Base-by-base conservation (phyloP, 2,329 filamentous ascomycete genomes). In the Beauveria sp. region DNA sequence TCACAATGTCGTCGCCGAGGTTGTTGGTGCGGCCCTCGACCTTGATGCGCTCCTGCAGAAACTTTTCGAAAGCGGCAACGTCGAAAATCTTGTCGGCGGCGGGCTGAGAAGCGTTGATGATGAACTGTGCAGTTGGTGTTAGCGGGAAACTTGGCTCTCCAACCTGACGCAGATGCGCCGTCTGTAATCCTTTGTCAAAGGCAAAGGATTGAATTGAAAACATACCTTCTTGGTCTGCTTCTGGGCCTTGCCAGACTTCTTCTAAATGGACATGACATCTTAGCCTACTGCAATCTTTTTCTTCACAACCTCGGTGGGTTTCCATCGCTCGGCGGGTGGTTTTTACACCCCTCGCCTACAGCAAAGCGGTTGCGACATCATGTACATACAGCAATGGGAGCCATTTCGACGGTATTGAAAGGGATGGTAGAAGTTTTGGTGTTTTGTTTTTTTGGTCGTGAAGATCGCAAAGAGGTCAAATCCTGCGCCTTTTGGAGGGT, bases 41-140 rank as follows among this genome's bases (percentile, higher is more conserved):
- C 91, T 99, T 99, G 88, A 99, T 96, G 83, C 90, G 92, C 82
- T 97, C 94, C 86, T 97, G 92, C 67, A 99, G 90, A 90, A 99
- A 99, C 88, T 97, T 97, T 84, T 97, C 92, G 79, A 99, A 99
- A 71, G 92, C 92, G 73, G 90, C 87, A 78, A 96, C 88, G 80
- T 99, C 94, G 87, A 99, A 97, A 87, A 99, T 99, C 89, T 97
- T 97, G 87, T 99, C 94, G 83, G 87, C 90, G 71, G 92, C 92
- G 73, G 94, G 94, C 83, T 97, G 93, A 74, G 91, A 92, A 79
- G 92, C 93, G 84, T 99, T 96, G 90, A 99, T 97, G 84, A 96
- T 88, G 88, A 91, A 99, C 93, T 96, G 70, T 59, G 62, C 28
- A n/a, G 20, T 52, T 14, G 14, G 18, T 24, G 63, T 67, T 62